These are phyloP conservation scores for Xylaria acuta DNA, from an alignment of 495 filamentous ascomycete species.

Conservation along the genomic window DNA sequence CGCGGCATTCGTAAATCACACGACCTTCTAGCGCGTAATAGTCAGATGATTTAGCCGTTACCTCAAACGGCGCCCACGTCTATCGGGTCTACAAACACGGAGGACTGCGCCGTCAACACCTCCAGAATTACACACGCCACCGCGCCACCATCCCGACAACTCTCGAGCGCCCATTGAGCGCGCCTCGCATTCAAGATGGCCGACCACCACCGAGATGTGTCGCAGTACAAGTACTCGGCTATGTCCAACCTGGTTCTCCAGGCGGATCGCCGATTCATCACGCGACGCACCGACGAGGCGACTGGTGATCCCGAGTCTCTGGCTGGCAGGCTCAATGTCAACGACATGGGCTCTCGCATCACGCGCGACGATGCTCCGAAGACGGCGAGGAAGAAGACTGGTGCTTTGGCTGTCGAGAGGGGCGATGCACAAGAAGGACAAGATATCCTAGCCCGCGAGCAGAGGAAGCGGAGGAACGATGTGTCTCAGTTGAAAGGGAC, in stretches of 20 bases:
- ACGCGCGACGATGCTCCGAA: constrained; percentile 80
- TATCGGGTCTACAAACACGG: constrained; percentile 38
- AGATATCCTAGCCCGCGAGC: constrained; percentile 84
- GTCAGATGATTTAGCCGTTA: constrained; percentile 40
- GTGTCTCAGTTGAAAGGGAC: constrained; percentile 73
- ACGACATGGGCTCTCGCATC: constrained; percentile 90
- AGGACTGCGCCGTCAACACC: constrained; percentile 36
- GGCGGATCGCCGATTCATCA: constrained; percentile 95
- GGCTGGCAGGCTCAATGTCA: constrained; percentile 88
- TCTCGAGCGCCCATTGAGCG: constrained; percentile 33
- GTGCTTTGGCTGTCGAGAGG: constrained; percentile 71
- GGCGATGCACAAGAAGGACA: constrained; percentile 83
- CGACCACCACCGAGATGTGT: constrained; percentile 86
- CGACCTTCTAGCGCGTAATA: constrained; percentile 21
- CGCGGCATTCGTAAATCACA: neutral
- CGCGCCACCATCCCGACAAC: neutral
- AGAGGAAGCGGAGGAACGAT: constrained; percentile 85
- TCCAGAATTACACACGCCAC: constrained; percentile 31
- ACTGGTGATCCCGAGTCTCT: constrained; percentile 98
- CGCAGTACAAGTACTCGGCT: constrained; percentile 99
- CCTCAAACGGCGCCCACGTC: constrained; percentile 35
- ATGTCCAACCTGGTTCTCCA: constrained; percentile 99
- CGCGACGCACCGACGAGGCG: constrained; percentile 88
- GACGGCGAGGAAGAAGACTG: constrained; percentile 69
- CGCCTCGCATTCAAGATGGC: constrained; percentile 61